Conservation (phyloP, 2,329 filamentous ascomycete species). For the Sclerotiophoma versabilis region DNA sequence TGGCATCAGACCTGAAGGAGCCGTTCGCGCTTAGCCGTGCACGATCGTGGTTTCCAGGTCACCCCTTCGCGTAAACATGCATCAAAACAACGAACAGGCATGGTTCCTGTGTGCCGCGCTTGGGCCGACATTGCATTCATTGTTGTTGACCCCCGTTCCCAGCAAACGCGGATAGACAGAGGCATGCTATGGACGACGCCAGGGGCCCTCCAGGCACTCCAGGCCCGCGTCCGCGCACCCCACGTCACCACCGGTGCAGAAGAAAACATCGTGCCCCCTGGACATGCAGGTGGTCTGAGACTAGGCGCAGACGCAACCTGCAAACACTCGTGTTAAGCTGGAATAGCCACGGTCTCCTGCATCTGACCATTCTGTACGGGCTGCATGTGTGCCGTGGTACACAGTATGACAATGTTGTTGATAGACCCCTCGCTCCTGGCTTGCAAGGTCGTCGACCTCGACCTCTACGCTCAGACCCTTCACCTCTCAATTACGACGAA, state of each 20-base stretch:
- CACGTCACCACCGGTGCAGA: constrained; percentile 12
- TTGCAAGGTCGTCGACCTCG: not conserved
- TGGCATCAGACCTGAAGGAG: constrained; percentile 22
- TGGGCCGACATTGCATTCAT: constrained; percentile 13
- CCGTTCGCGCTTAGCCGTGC: constrained; percentile 22
- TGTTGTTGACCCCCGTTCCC: constrained; percentile 8
- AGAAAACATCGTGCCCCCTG: constrained; percentile 14
- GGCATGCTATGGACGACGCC: not conserved
- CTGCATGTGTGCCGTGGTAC: not conserved
- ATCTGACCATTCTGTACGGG: not conserved
- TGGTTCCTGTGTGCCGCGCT: constrained; percentile 8
- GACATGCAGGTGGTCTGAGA: constrained; percentile 12
- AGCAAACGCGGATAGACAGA: constrained; percentile 1
- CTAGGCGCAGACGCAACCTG: constrained; percentile 2
- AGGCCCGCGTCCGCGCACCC: not conserved
- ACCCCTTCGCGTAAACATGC: constrained; percentile 19
- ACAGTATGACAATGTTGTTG: not conserved
- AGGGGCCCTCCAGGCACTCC: not conserved
- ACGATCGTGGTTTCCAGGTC: constrained; percentile 21
- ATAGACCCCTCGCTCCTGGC: constrained; percentile 4
- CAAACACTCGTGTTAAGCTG: not conserved
- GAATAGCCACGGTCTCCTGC: not conserved
- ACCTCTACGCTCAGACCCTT: not conserved
- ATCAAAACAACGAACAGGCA: constrained; percentile 15
- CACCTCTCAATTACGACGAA: too few species aligned